These are phyloP conservation scores for Strobilomyces dryophilus DNA, from an alignment of 768 basidiomycete genomes.

Conservation along the genomic window DNA sequence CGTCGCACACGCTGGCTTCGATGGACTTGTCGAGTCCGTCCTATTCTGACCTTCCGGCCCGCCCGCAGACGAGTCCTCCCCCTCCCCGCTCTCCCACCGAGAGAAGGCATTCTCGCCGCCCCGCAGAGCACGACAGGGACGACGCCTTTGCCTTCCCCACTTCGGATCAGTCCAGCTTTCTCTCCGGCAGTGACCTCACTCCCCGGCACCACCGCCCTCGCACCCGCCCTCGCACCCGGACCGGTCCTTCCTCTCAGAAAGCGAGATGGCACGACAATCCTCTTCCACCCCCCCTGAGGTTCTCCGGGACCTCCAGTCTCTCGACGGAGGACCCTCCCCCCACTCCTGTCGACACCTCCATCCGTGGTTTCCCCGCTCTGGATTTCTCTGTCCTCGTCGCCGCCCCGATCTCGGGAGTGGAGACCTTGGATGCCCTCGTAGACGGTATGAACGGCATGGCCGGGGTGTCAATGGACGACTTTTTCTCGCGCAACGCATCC, in stretches of 20 bases:
- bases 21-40: too few species aligned
- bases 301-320: conserved; percentile 67
- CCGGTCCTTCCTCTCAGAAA: conserved; percentile 50
- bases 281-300: conserved; percentile 47
- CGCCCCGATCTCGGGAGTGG: conserved; percentile 74
- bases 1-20: background rate
- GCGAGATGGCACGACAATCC: conserved; percentile 40
- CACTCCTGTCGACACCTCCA: conserved; percentile 52
- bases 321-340: conserved; percentile 60
- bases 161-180: conserved; percentile 22
- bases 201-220: conserved; percentile 36
- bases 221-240: conserved; percentile 52
- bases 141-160: conserved; percentile 27
- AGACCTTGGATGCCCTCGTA: conserved; percentile 84
- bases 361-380: conserved; percentile 27
- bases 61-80: conserved; percentile 35
- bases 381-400: conserved; percentile 66
- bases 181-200: conserved; percentile 29
- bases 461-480: conserved; percentile 53
- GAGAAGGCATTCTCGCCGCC: conserved; percentile 24
- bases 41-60: background rate
- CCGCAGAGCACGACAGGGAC: conserved; percentile 26
- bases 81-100: conserved; percentile 8
- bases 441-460: conserved; percentile 93
- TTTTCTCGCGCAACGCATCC: conserved; percentile 42